Evolutionary conservation across 352 stramenopile genomes (phyloP), one percentile per base, ranked within the genome.

Genomic region (Phytophthora agathidicida): DNA sequence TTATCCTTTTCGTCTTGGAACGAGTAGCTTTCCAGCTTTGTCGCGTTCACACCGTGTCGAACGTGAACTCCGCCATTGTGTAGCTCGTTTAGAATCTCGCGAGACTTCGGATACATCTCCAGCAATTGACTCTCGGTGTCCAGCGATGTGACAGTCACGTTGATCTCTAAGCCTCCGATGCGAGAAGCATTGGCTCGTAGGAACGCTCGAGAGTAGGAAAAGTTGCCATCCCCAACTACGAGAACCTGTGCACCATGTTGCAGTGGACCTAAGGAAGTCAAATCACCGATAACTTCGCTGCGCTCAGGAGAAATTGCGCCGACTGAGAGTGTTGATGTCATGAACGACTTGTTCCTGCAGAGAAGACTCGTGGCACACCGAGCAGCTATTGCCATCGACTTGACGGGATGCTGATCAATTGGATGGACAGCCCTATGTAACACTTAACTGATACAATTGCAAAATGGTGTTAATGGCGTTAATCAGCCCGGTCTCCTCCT

Each of bases 161-260:
- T 58, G 8, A 65, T 41, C 16, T 56, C 36, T 2, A 17, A 20
- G 24, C 49, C 20, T 28, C 13, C 42, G 49, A 80, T 52, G 10
- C 44, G 48, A 39, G 31, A 27, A 2, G 44, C 42, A 37, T 91
- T 86, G 50, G 73, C 72, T 8, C 81, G 75, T 14, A 90, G 62
- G 38, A 92, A 85, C 17, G 84, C 83, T 23, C 80, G 68, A n/a
- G 84, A 61, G 63, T 89, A 96, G 20, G 86, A 94, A 47, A 94
- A 93, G 71, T 96, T 92, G 68, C 84, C 86, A 44, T 96, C 86
- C 11, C 84, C 86, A 3, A 93, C 82, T 19, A 96, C 74, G 19
- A 96, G 68, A 51, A 96, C 80, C 17, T 53, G 41, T 5, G 50
- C 58, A 11, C 60, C 53, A 31, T 19, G 33, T n/a, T 38, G 17